These are phyloP conservation scores for Rubroboletus satanas DNA, from an alignment of 768 basidiomycete species.

Conservation along the genomic window DNA sequence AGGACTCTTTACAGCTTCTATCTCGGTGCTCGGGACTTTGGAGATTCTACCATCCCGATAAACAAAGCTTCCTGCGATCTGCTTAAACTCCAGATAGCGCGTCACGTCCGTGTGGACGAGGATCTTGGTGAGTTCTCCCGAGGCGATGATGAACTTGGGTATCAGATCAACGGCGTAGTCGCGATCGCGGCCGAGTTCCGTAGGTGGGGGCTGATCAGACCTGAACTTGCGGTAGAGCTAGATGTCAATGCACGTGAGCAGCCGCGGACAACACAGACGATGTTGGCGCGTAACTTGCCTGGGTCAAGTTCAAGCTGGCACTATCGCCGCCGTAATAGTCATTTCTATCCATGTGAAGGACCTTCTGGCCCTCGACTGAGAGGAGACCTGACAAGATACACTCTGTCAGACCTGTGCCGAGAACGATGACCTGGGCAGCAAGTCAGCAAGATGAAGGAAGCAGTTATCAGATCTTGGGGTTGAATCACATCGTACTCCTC, in stretches of 20 bases:
- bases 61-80: constrained; percentile 97
- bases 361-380: constrained; percentile 99
- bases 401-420: constrained; percentile 97
- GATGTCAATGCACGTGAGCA: constrained; percentile 21
- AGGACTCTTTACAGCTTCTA: constrained; percentile 92
- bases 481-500: constrained; percentile 90
- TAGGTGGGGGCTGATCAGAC: constrained; percentile 65
- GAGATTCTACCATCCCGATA: constrained; percentile 96
- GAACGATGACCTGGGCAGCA: constrained; percentile 67
- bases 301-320: constrained; percentile 94
- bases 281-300: constrained; percentile 50
- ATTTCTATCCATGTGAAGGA: constrained; percentile 97
- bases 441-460: constrained; percentile 12
- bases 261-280: background rate
- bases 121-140: constrained; percentile 95
- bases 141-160: constrained; percentile 99
- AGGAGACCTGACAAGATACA: constrained; percentile 97
- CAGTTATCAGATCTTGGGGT: constrained; percentile 15
- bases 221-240: constrained; percentile 97
- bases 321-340: constrained; percentile 99
- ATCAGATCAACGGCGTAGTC: constrained; percentile 98
- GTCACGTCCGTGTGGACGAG: constrained; percentile 99
- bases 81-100: constrained; percentile 99
- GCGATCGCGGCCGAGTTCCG: constrained; percentile 90
- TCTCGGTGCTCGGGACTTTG: constrained; percentile 96